Evolutionary conservation across 768 basidiomycete genomes (phyloP).

Genomic region (Lyophyllum semitale): DNA sequence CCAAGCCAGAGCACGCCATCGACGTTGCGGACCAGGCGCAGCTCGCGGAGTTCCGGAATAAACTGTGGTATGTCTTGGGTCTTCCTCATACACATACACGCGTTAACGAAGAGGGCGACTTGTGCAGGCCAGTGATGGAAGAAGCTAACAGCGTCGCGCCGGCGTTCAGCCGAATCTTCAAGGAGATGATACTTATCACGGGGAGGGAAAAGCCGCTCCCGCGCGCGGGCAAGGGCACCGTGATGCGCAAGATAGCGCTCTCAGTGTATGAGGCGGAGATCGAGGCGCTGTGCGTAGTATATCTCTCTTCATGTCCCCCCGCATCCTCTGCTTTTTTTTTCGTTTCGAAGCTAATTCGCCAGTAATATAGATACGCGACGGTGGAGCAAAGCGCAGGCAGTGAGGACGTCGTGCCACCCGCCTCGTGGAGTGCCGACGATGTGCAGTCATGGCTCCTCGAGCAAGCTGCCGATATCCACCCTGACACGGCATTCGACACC

Average conservation of each 20-base stretch:
- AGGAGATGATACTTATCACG: slow-evolving; percentile 32
- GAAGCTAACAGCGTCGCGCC: slow-evolving; percentile 40
- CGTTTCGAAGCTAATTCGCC: no score
- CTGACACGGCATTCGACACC: slow-evolving; percentile 29
- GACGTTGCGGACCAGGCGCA: slow-evolving; percentile 17
- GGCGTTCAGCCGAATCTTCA: slow-evolving; percentile 45
- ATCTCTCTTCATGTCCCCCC: no score
- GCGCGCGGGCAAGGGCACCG: no score
- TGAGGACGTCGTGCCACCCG: no score
- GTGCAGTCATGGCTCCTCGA: slow-evolving; percentile 32
- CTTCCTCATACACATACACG: no score
- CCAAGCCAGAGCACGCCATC: slow-evolving; percentile 12
- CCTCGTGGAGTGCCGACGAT: slow-evolving; percentile 39
- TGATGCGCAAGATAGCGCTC: slow-evolving; percentile 41
- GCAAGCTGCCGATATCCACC: slow-evolving; percentile 22
- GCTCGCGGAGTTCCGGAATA: slow-evolving; percentile 32
- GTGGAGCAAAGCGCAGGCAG: no score
- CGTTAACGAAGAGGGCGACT: no score
- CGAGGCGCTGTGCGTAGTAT: no score
- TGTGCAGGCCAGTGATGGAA: slow-evolving; percentile 41
- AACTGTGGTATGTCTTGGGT: slow-evolving; percentile 31
- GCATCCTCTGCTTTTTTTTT: no score
- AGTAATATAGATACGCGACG: no score
- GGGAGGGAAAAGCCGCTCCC: no score
- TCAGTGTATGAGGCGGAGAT: slow-evolving; percentile 42